These are phyloP conservation scores for Hansenula anomala DNA, from an alignment of 1,139 yeast genomes.

Conservation along the genomic window DNA sequence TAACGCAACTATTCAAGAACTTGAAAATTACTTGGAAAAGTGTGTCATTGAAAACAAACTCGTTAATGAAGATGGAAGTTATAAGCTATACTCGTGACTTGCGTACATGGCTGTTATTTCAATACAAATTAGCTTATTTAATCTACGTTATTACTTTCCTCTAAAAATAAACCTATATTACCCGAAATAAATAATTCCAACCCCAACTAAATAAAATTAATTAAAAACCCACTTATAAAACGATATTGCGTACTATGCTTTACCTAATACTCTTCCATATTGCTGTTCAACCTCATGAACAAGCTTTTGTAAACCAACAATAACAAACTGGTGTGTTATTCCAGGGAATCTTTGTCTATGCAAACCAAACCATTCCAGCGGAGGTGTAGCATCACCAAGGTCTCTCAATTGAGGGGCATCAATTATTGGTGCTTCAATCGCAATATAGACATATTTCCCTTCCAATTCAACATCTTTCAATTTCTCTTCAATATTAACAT, in stretches of 20 bases:
- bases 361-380: slow-evolving; percentile 95
- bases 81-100: background rate
- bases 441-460: slow-evolving; percentile 53
- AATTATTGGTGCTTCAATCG: slow-evolving; percentile 72
- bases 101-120: no score
- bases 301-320: slow-evolving; percentile 67
- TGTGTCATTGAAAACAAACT: slow-evolving; percentile 4
- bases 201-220: no score
- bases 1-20: slow-evolving; percentile 29
- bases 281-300: slow-evolving; percentile 54
- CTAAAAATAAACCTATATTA: no score
- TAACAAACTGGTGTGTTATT: slow-evolving; percentile 74
- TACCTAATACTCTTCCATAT: slow-evolving; percentile 33
- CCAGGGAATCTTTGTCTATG: slow-evolving; percentile 84
- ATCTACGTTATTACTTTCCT: no score
- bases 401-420: slow-evolving; percentile 89
- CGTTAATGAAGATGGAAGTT: slow-evolving; percentile 23
- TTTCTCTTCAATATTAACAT: slow-evolving; percentile 45
- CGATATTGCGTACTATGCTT: slow-evolving; percentile 13
- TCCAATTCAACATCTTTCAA: slow-evolving; percentile 60
- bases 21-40: slow-evolving; percentile 3
- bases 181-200: no score
- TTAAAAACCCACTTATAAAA: no score
- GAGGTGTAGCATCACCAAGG: slow-evolving; percentile 95
- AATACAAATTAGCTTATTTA: no score